These are phyloP conservation scores for Penicillium sp. DNA, from an alignment of 2,329 filamentous ascomycete species.

Conservation along the genomic window DNA sequence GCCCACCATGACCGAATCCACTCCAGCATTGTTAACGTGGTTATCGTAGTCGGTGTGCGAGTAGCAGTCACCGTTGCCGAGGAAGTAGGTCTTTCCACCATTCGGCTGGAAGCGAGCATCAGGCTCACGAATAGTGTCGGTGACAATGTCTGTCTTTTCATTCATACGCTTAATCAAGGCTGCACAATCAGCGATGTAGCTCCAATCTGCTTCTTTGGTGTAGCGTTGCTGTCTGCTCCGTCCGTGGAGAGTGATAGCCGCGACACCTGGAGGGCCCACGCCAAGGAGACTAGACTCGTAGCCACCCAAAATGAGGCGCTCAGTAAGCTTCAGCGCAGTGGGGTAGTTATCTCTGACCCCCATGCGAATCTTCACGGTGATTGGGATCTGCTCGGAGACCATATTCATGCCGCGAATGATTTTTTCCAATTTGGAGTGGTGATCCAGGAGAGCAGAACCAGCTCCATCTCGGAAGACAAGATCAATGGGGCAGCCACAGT, in stretches of 20 bases:
- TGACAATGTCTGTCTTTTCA: slow-evolving; percentile 62
- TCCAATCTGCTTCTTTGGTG: slow-evolving; percentile 89
- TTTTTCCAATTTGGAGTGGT: slow-evolving; percentile 83
- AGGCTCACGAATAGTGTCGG: slow-evolving; percentile 76
- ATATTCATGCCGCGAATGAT: slow-evolving; percentile 96
- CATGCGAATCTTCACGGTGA: slow-evolving; percentile 93
- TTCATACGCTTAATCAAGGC: slow-evolving; percentile 81
- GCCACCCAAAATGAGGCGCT: slow-evolving; percentile 79
- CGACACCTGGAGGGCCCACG: slow-evolving; percentile 77
- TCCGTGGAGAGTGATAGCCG: slow-evolving; percentile 94
- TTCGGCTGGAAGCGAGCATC: slow-evolving; percentile 74
- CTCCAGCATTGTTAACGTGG: slow-evolving; percentile 72
- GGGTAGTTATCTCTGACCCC: slow-evolving; percentile 79
- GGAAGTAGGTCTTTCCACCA: slow-evolving; percentile 77
- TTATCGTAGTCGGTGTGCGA: slow-evolving; percentile 85
- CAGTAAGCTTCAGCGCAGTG: slow-evolving; percentile 77
- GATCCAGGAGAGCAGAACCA: slow-evolving; percentile 89
- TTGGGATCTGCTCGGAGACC: slow-evolving; percentile 85
- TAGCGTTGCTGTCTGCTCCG: slow-evolving; percentile 93
- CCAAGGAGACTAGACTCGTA: slow-evolving; percentile 66
- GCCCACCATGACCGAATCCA: slow-evolving; percentile 97
- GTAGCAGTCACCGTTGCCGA: slow-evolving; percentile 96
- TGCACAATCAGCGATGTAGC: slow-evolving; percentile 88
- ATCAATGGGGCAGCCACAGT: slow-evolving; percentile 97
- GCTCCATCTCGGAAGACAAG: slow-evolving; percentile 85